These are phyloP conservation scores for Apiospora malaysiana DNA, from an alignment of 2,329 filamentous ascomycete species.

Conservation along the genomic window DNA sequence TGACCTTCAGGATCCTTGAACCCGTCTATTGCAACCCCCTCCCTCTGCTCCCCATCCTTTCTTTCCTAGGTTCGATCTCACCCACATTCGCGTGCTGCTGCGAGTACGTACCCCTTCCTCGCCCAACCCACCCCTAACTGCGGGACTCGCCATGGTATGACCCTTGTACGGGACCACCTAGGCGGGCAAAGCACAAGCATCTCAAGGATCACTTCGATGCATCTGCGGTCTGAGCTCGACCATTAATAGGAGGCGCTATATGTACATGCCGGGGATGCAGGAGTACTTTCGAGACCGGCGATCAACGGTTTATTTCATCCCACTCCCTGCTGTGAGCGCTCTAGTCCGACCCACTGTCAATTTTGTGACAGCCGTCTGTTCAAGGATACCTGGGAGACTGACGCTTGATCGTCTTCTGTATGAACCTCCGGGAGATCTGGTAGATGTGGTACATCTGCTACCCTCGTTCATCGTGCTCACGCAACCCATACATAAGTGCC, in stretches of 20 bases:
- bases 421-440: constrained; percentile 56
- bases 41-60: constrained; percentile 19
- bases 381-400: constrained; percentile 57
- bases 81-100: constrained; percentile 19
- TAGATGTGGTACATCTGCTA: constrained; percentile 46
- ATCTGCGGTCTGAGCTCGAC: constrained; percentile 45
- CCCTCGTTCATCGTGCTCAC: constrained; percentile 43
- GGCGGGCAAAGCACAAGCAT: constrained; percentile 32
- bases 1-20: constrained; percentile 17
- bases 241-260: constrained; percentile 50
- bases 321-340: constrained; percentile 44
- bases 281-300: constrained; percentile 42
- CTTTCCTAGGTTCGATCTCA: constrained; percentile 18
- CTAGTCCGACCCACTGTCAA: constrained; percentile 54
- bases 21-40: constrained; percentile 16
- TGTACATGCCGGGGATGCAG: constrained; percentile 44
- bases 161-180: constrained; percentile 35
- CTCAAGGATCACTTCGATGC: constrained; percentile 41
- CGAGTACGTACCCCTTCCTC: constrained; percentile 30
- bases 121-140: constrained; percentile 27
- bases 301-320: constrained; percentile 46
- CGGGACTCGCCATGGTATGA: constrained; percentile 28
- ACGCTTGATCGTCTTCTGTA: constrained; percentile 57
- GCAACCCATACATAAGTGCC: constrained; percentile 52
- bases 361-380: constrained; percentile 59